A percentile compares a stretch with the other conserved stretches of the same genome.
phyloP scores from a whole-genome alignment of 2,329 filamentous ascomycete genomes.

The Exophiala sp. region DNA sequence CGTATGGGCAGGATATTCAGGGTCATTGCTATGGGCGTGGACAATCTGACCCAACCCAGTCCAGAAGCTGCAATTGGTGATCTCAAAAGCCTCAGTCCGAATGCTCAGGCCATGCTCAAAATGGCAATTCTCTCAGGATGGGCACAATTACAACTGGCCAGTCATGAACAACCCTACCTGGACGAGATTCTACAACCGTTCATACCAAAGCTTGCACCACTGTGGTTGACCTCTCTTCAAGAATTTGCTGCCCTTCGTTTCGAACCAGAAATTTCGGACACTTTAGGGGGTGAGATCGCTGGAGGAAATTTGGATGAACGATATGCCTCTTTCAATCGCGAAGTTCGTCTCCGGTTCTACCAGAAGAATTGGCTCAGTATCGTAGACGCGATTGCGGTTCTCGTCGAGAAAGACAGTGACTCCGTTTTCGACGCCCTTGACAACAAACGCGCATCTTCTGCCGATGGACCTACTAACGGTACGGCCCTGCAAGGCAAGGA shows the following conservation, averaged over 20 bases:
- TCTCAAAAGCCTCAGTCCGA: slow-evolving; percentile 85
- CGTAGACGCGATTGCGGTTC: slow-evolving; percentile 92
- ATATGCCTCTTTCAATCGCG: slow-evolving; percentile 89
- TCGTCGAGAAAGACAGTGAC: slow-evolving; percentile 96
- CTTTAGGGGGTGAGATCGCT: slow-evolving; percentile 72
- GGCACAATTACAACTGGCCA: slow-evolving; percentile 95
- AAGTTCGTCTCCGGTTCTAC: slow-evolving; percentile 92
- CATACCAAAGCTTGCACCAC: slow-evolving; percentile 80
- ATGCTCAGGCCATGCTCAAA: slow-evolving; percentile 97
- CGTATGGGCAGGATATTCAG: slow-evolving; percentile 98
- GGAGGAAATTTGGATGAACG: slow-evolving; percentile 88
- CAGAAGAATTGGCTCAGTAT: slow-evolving; percentile 96
- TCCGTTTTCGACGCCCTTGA: slow-evolving; percentile 97
- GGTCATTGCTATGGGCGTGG: slow-evolving; percentile 81
- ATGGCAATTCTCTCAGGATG: slow-evolving; percentile 96
- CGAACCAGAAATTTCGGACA: slow-evolving; percentile 95
- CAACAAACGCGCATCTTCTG: slow-evolving; percentile 59
- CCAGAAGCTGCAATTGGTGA: slow-evolving; percentile 66
- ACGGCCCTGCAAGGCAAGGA: slow-evolving; percentile 52
- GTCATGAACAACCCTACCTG: slow-evolving; percentile 84
- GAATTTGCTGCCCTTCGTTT: slow-evolving; percentile 92
- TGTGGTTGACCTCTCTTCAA: slow-evolving; percentile 89
- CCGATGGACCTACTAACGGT: slow-evolving; percentile 27
- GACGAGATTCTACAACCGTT: slow-evolving; percentile 85
- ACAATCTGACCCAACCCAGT: slow-evolving; percentile 62